Percentiles rank a stretch among this genome's conserved stretches.
phyloP scores from a whole-genome alignment of 495 filamentous ascomycete genomes.

The Gamarada debralockiae region DNA sequence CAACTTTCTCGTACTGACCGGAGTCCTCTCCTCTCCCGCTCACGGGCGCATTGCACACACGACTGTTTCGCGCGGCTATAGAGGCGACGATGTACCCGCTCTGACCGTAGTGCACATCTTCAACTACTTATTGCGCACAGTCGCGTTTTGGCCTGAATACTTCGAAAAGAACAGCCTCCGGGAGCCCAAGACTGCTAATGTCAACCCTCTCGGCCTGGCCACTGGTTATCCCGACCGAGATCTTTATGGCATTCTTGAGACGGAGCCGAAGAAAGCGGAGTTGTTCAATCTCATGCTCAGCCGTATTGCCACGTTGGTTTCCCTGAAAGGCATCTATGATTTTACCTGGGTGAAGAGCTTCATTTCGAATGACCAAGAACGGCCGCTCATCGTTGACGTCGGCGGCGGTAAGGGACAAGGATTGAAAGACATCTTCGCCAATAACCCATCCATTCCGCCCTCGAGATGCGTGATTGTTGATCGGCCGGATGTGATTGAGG shows the following conservation, averaged over 20 bases:
- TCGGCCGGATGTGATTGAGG: conserved; percentile 26
- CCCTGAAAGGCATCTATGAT: conserved; percentile 31
- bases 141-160: conserved; percentile 26
- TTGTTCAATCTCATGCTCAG: conserved; percentile 25
- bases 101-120: conserved; percentile 6
- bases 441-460: conserved; percentile 21
- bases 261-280: conserved; percentile 15
- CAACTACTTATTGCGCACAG: conserved; percentile 26
- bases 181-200: conserved; percentile 23
- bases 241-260: conserved; percentile 27
- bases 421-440: conserved; percentile 25
- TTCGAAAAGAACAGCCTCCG: conserved; percentile 31
- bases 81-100: not conserved
- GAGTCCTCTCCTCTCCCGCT: conserved; percentile 14
- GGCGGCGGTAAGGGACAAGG: conserved; percentile 36
- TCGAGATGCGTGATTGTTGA: conserved; percentile 33
- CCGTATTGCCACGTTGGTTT: conserved; percentile 24
- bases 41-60: conserved; percentile 23
- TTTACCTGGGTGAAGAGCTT: conserved; percentile 22
- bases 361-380: not conserved
- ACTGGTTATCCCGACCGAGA: conserved; percentile 21
- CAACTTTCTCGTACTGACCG: conserved; percentile 15
- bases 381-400: conserved; percentile 32
- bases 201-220: conserved; percentile 26
- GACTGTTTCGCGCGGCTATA: conserved; percentile 12